These are phyloP conservation scores for Gossypium mustelinum DNA, from an alignment of 345 rosid genomes.

Conservation along the genomic window DNA sequence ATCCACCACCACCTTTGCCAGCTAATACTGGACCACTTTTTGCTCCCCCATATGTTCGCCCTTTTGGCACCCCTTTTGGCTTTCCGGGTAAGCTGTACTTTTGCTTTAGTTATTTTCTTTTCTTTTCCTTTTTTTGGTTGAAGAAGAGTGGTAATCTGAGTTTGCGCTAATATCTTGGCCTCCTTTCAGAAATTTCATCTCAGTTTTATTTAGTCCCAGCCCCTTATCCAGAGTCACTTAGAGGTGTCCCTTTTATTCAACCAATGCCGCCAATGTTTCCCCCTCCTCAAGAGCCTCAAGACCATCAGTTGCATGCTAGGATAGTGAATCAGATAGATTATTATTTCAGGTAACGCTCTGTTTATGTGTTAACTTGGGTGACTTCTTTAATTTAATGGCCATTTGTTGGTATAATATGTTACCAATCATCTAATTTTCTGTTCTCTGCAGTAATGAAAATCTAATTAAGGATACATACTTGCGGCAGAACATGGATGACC, in stretches of 20 bases:
- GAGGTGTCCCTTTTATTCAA: slow-evolving; percentile 43
- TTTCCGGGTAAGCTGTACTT: slow-evolving; percentile 56
- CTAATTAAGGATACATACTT: slow-evolving; percentile 67
- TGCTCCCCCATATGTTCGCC: slow-evolving; percentile 41
- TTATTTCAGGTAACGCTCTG: slow-evolving; percentile 66
- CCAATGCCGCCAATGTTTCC: slow-evolving; percentile 40
- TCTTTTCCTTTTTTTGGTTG: background rate
- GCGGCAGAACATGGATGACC: slow-evolving; percentile 80
- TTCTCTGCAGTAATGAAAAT: slow-evolving; percentile 69
- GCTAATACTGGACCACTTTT: slow-evolving; percentile 40
- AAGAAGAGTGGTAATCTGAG: background rate
- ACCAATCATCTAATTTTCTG: slow-evolving; percentile 20
- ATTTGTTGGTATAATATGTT: slow-evolving; percentile 7
- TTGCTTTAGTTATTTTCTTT: background rate
- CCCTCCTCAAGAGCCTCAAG: slow-evolving; percentile 40
- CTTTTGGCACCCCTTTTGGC: slow-evolving; percentile 46
- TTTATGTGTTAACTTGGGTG: slow-evolving; percentile 1
- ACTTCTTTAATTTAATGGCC: background rate
- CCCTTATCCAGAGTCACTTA: slow-evolving; percentile 35
- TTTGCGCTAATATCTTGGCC: slow-evolving; percentile 24
- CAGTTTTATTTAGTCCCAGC: slow-evolving; percentile 43
- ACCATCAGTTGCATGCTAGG: slow-evolving; percentile 47
- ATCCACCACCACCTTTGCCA: slow-evolving; percentile 51
- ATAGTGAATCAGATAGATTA: slow-evolving; percentile 70
- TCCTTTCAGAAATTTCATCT: slow-evolving; percentile 43